phyloP scores from a whole-genome alignment of 139 green algal species.

The Zygnema circumcarinatum region DNA sequence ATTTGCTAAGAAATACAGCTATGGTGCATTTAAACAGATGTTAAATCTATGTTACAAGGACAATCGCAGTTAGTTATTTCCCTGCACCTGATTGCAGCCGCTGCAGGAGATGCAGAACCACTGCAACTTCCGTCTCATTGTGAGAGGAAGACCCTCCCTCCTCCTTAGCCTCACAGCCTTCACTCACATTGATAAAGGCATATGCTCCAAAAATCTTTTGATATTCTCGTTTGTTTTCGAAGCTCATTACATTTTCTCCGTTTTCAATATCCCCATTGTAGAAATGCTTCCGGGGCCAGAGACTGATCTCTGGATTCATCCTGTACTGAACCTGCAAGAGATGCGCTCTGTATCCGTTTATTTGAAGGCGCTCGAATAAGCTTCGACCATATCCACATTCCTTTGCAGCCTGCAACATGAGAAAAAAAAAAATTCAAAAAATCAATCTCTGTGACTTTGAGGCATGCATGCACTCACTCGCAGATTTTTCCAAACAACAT shows the following conservation, averaged over 20 bases:
- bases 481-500: too few species aligned
- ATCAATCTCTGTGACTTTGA: too few species aligned
- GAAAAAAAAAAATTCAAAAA: too few species aligned
- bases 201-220: constrained; percentile 38
- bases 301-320: constrained; percentile 90
- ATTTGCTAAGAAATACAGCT: too few species aligned
- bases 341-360: constrained; percentile 61
- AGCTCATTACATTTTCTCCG: constrained; percentile 37
- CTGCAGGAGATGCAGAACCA: background rate
- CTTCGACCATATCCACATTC: constrained; percentile 31
- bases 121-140: background rate
- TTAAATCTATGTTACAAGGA: too few species aligned
- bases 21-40: too few species aligned
- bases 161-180: background rate
- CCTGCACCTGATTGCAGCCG: background rate
- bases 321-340: constrained; percentile 78
- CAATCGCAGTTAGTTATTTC: background rate
- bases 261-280: constrained; percentile 46
- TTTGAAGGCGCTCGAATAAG: constrained; percentile 73
- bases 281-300: constrained; percentile 60
- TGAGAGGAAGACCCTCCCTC: background rate
- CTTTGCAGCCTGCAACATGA: constrained; percentile 2
- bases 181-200: constrained; percentile 54
- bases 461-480: too few species aligned
- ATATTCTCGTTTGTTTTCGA: background rate